Percentiles rank a stretch among this genome's conserved stretches.
Conservation (phyloP, 2,329 filamentous ascomycete genomes). For the Penicillium sp. region DNA sequence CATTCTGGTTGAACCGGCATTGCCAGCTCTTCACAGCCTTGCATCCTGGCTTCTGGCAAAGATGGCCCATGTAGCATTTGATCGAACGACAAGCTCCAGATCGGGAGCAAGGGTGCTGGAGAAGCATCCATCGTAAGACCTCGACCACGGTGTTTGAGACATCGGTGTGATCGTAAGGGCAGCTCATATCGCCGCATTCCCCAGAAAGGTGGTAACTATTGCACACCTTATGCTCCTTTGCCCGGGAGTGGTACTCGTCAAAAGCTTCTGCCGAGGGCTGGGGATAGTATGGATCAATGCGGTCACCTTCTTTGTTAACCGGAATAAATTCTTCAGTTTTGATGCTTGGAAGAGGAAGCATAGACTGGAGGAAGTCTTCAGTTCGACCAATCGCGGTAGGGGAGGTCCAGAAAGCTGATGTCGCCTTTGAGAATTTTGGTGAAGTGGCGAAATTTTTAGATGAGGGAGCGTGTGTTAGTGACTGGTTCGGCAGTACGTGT, state of each 20-base stretch:
- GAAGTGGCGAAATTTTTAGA: slow-evolving; percentile 21
- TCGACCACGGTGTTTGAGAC: slow-evolving; percentile 42
- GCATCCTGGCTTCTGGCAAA: slow-evolving; percentile 37
- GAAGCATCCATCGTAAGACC: slow-evolving; percentile 49
- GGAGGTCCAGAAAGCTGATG: slow-evolving; percentile 10
- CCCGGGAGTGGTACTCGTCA: slow-evolving; percentile 42
- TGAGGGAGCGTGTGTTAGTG: slow-evolving; percentile 16
- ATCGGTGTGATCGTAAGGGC: slow-evolving; percentile 50
- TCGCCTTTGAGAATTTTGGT: slow-evolving; percentile 7
- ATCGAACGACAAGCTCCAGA: slow-evolving; percentile 44
- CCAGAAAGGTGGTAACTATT: slow-evolving; percentile 51
- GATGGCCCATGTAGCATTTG: slow-evolving; percentile 51
- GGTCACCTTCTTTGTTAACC: slow-evolving; percentile 50
- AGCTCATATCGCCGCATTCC: slow-evolving; percentile 39
- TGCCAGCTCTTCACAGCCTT: slow-evolving; percentile 31
- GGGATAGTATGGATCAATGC: slow-evolving; percentile 49
- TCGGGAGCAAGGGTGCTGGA: slow-evolving; percentile 44
- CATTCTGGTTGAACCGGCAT: slow-evolving; percentile 31
- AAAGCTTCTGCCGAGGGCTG: slow-evolving; percentile 40
- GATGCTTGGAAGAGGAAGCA: slow-evolving; percentile 18
- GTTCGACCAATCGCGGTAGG: slow-evolving; percentile 18
- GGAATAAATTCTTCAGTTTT: slow-evolving; percentile 39
- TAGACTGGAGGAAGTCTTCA: slow-evolving; percentile 21
- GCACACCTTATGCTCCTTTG: slow-evolving; percentile 48
- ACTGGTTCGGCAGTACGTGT: slow-evolving; percentile 31